Evolutionary conservation across 352 stramenopile species (phyloP).

Genomic region (Phytopythium oedochilum): DNA sequence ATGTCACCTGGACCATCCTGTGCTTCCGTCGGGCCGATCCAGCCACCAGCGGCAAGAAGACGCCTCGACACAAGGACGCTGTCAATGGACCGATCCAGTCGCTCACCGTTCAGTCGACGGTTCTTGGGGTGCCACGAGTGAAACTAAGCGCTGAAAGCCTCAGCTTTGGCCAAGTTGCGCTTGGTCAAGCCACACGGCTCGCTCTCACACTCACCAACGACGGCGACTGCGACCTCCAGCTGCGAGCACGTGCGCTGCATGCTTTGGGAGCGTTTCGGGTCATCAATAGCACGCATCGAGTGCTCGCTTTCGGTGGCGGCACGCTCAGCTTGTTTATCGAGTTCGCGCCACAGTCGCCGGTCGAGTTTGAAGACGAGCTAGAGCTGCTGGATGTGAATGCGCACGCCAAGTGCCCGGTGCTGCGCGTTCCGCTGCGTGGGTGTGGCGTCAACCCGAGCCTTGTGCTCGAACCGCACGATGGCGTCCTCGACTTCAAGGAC

Average conservation of each 20-base stretch:
- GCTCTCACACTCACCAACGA: constrained; percentile 65
- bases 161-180: constrained; percentile 85
- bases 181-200: constrained; percentile 56
- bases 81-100: constrained; percentile 27
- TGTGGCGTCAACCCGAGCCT: constrained; percentile 82
- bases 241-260: constrained; percentile 66
- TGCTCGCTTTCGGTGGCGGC: constrained; percentile 23
- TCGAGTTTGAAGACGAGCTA: constrained; percentile 74
- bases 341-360: constrained; percentile 49
- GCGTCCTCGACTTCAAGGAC: constrained; percentile 60
- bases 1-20: constrained; percentile 72
- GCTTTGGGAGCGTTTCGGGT: constrained; percentile 78
- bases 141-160: constrained; percentile 35
- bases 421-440: constrained; percentile 40
- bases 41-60: constrained; percentile 1
- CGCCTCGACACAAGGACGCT: not conserved
- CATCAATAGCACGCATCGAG: constrained; percentile 57
- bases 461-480: constrained; percentile 51
- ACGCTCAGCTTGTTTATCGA: constrained; percentile 40
- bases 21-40: constrained; percentile 48
- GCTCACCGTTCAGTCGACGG: constrained; percentile 64
- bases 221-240: constrained; percentile 19
- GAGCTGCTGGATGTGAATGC: constrained; percentile 24
- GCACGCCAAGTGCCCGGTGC: constrained; percentile 12
- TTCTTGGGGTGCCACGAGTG: constrained; percentile 43